A percentile compares a stretch with the other conserved stretches of the same genome.
Evolutionary conservation across 768 basidiomycete species (phyloP).

Genomic region (Ramaria rubella): DNA sequence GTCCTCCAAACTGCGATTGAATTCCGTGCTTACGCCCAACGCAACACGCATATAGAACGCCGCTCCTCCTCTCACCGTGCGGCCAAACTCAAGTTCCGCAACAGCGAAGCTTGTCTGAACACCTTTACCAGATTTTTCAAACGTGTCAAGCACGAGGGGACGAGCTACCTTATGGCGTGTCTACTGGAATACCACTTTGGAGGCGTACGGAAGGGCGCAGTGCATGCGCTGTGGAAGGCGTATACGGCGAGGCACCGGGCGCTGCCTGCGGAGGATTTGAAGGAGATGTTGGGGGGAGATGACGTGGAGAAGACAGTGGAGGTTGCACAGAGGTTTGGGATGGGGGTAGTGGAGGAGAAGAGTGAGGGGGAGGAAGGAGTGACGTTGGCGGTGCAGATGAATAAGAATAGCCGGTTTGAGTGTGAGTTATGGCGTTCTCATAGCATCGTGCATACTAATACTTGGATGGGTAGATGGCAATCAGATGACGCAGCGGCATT

Average conservation of each 20-base stretch:
- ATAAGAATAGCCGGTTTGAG: conserved; percentile 24
- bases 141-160: conserved; percentile 50
- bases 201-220: conserved; percentile 25
- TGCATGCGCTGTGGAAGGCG: conserved; percentile 11
- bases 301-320: conserved; percentile 25
- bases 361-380: conserved; percentile 52
- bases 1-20: conserved; percentile 77
- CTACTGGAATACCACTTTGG: conserved; percentile 84
- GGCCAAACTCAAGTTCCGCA: conserved; percentile 23
- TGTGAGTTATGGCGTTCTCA: conserved; percentile 26
- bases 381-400: conserved; percentile 30
- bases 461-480: conserved; percentile 19
- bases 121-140: conserved; percentile 57
- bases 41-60: conserved; percentile 40
- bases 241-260: conserved; percentile 5
- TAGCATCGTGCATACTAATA: conserved; percentile 20
- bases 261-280: conserved; percentile 16
- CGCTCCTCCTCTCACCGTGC: conserved; percentile 3
- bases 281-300: conserved; percentile 70
- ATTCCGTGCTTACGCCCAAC: conserved; percentile 76
- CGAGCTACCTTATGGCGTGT: conserved; percentile 87
- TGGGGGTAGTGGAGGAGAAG: conserved; percentile 43
- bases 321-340: background rate
- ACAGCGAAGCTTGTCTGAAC: conserved; percentile 49
- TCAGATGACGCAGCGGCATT: conserved; percentile 8